Evolutionary conservation across 495 filamentous ascomycete species (phyloP), one percentile per base, ranked within the genome.

Genomic region (Penicillium cinerascens): DNA sequence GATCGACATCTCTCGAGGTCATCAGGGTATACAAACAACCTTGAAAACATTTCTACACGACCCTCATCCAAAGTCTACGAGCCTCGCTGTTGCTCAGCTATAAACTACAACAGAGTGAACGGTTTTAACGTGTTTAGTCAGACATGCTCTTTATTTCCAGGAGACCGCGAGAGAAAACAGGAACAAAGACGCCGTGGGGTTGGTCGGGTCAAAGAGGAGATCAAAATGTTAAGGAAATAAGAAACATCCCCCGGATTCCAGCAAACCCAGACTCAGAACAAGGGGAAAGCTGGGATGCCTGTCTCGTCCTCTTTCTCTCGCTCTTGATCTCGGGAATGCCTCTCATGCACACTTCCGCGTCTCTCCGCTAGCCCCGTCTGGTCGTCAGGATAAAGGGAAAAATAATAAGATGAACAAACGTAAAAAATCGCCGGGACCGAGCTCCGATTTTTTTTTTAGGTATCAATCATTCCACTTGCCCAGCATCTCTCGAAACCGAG

Each of bases 61-160:
- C 26, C 9, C 9, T 39, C n/a, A n/a, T n/a, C 10, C 13, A 3
- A 10, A 1, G 11, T 13, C 29, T 33, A 33, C 9, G 8, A 13
- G 29, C 29, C 11, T 33, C 29, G 29, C 29, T 13, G 13, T 29
- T 10, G 29, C 29, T 13, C 29, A 33, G 29, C 29, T 33, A 13
- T 23, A 33, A 33, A 33, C 29, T 33, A 33, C 29, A 33, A 10
- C 29, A 33, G 48, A 39, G 25, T 47, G 54, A 59, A 66, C 57
- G 42, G 40, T 50, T 64, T 64, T 59, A 56, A 63, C 50, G 58
- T 60, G 51, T 65, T 66, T 61, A 55, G 56, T 57, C 54, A 65
- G 61, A 65, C 64, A 67, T 64, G 64, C 62, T 67, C 64, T 67
- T 67, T 65, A 65, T 67, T 67, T 65, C 64, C 64, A 67, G 61